These are phyloP conservation scores for Panellus pusillus DNA, from an alignment of 768 basidiomycete species.

Conservation along the genomic window DNA sequence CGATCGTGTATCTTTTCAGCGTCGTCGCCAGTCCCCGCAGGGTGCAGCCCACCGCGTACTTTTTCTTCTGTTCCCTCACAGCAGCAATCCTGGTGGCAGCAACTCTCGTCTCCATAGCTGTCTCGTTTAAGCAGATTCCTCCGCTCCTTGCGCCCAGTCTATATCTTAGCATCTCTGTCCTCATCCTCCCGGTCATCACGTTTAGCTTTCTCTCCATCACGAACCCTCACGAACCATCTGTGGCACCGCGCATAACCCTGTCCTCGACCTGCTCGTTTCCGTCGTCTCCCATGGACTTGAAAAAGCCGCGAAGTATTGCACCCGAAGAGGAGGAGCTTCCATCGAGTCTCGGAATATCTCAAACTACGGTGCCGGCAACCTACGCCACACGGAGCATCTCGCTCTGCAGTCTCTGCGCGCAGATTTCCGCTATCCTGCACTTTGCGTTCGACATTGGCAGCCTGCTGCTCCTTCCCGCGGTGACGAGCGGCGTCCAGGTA, in stretches of 20 bases:
- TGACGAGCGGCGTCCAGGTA: conserved; percentile 3
- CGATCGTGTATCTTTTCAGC: conserved; percentile 16
- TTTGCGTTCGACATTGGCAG: conserved; percentile 19
- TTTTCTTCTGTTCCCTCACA: conserved; percentile 10
- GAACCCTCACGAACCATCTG: conserved; percentile 13
- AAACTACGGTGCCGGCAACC: not conserved
- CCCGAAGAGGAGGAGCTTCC: conserved; percentile 4
- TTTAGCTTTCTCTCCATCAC: conserved; percentile 17
- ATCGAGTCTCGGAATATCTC: conserved; percentile 8
- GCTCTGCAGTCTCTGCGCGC: conserved; percentile 19
- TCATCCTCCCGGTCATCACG: conserved; percentile 20
- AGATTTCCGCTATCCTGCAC: conserved; percentile 20
- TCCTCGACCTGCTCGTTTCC: conserved; percentile 15
- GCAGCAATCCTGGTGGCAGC: conserved; percentile 19
- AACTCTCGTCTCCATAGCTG: conserved; percentile 18
- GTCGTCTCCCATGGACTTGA: conserved; percentile 4
- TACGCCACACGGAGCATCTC: conserved; percentile 6
- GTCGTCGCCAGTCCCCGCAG: conserved; percentile 4
- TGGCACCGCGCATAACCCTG: conserved; percentile 14
- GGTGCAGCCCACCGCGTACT: conserved; percentile 10
- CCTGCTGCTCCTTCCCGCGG: conserved; percentile 12
- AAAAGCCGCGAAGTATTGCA: conserved; percentile 10
- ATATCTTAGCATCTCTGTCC: conserved; percentile 16
- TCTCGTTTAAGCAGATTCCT: conserved; percentile 16
- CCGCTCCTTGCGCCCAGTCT: conserved; percentile 19